Evolutionary conservation across 2,329 filamentous ascomycete genomes (phyloP).

Genomic region (Dothistroma pini): DNA sequence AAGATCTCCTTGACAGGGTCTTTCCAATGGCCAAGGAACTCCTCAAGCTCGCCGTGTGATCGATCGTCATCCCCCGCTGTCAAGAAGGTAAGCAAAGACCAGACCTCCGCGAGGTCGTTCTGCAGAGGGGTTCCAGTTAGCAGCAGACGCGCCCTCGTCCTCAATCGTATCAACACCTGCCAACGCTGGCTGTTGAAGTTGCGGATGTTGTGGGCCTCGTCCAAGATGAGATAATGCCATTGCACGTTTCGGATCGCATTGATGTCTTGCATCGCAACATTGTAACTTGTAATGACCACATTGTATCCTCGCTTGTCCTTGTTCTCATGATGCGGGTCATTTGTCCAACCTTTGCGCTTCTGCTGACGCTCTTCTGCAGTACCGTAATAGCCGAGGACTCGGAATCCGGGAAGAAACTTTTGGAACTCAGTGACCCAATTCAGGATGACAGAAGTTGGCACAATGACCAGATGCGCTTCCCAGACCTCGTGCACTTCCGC

Average conservation of each 20-base stretch:
- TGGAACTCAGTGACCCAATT: slow-evolving; percentile 99
- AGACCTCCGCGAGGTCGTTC: slow-evolving; percentile 94
- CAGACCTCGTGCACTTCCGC: slow-evolving; percentile 87
- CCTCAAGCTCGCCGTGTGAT: slow-evolving; percentile 81
- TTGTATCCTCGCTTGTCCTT: slow-evolving; percentile 98
- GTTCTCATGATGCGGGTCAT: slow-evolving; percentile 60
- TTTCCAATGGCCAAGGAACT: slow-evolving; percentile 95
- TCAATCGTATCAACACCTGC: slow-evolving; percentile 92
- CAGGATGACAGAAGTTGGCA: slow-evolving; percentile 96
- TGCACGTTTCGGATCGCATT: slow-evolving; percentile 86
- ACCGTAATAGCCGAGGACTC: slow-evolving; percentile 95
- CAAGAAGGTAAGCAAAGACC: slow-evolving; percentile 94
- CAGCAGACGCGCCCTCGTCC: slow-evolving; percentile 79
- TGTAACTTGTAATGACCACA: slow-evolving; percentile 96
- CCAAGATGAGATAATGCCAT: slow-evolving; percentile 98
- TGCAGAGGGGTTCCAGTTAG: slow-evolving; percentile 93
- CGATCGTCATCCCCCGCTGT: slow-evolving; percentile 86
- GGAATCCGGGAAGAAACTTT: slow-evolving; percentile 97
- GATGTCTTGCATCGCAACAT: slow-evolving; percentile 90
- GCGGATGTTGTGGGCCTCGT: slow-evolving; percentile 99
- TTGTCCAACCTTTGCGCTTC: slow-evolving; percentile 90
- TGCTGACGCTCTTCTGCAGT: slow-evolving; percentile 85
- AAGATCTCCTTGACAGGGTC: slow-evolving; percentile 94
- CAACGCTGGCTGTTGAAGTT: slow-evolving; percentile 98
- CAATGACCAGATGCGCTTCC: slow-evolving; percentile 94